Percentiles rank a stretch among this genome's conserved stretches.
These are phyloP conservation scores for Rhizopogon vesiculosus DNA, from an alignment of 768 basidiomycete species.

Conservation along the genomic window DNA sequence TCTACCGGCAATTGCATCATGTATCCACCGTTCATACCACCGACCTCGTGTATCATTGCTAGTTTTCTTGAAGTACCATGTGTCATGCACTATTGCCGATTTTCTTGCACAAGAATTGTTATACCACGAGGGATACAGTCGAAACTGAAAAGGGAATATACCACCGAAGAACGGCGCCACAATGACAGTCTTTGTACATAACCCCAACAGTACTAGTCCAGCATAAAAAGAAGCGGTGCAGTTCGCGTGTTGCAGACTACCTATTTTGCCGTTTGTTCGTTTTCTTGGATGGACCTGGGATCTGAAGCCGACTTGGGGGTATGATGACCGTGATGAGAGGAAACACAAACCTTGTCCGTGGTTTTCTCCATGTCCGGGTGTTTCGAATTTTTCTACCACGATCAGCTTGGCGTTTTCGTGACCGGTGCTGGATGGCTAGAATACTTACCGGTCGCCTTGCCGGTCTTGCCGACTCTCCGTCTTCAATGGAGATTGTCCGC, in stretches of 20 bases:
- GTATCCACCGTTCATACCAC: not conserved
- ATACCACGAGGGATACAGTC: not conserved
- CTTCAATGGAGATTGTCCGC: constrained; percentile 11
- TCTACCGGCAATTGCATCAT: not conserved
- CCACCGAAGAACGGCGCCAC: not conserved
- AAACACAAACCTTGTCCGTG: constrained; percentile 19
- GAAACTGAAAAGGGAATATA: not conserved
- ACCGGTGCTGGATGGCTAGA: not conserved
- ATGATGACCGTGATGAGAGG: not conserved
- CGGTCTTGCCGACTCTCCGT: constrained; percentile 19
- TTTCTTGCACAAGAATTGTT: not conserved
- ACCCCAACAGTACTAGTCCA: not conserved
- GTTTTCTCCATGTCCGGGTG: constrained; percentile 8
- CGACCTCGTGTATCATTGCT: not conserved
- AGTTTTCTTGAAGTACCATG: not conserved
- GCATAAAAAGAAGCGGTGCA: not conserved
- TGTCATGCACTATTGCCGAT: not conserved
- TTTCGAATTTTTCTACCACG: constrained; percentile 19
- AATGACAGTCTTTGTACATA: not conserved
- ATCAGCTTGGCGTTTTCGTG: not conserved
- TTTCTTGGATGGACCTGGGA: constrained; percentile 13
- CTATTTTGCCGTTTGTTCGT: constrained; percentile 16
- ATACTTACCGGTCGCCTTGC: constrained; percentile 20
- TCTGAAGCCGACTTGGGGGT: constrained; percentile 4
- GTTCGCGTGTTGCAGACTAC: not conserved